Conservation (phyloP, 306 rosid genomes). For the Fragaria vesca region DNA sequence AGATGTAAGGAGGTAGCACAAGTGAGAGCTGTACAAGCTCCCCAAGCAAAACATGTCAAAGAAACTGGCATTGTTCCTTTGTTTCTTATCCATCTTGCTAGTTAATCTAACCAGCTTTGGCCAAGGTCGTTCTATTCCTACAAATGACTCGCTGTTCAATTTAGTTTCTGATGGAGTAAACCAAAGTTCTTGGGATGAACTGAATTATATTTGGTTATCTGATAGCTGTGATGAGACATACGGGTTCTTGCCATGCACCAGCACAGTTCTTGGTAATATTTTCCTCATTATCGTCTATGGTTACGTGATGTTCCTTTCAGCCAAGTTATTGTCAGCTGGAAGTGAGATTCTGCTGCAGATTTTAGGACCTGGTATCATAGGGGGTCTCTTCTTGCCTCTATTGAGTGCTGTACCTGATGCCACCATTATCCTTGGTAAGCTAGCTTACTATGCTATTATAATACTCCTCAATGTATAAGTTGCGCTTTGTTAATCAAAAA, state of each 20-base stretch:
- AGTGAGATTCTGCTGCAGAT: conserved; percentile 53
- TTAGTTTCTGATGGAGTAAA: conserved; percentile 1
- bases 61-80: conserved; percentile 1
- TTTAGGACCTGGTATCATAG: conserved; percentile 50
- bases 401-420: conserved; percentile 50
- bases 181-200: not conserved
- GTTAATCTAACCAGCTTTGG: not conserved
- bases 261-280: conserved; percentile 32
- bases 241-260: conserved; percentile 50
- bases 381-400: conserved; percentile 46
- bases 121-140: conserved; percentile 4
- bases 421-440: conserved; percentile 46
- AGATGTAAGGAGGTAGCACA: not conserved
- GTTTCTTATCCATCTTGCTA: not conserved
- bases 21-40: not conserved
- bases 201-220: not conserved
- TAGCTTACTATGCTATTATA: not conserved
- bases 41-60: conserved; percentile 2
- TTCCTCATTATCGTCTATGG: conserved; percentile 46
- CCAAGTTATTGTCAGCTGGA: conserved; percentile 39
- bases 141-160: not conserved
- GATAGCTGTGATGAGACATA: conserved; percentile 39
- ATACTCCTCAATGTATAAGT: not conserved
- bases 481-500: not conserved
- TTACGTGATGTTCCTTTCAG: conserved; percentile 47